A percentile compares a stretch with the other conserved stretches of the same genome.
phyloP scores from a whole-genome alignment of 345 rosid species.

The Noccaea caerulescens region DNA sequence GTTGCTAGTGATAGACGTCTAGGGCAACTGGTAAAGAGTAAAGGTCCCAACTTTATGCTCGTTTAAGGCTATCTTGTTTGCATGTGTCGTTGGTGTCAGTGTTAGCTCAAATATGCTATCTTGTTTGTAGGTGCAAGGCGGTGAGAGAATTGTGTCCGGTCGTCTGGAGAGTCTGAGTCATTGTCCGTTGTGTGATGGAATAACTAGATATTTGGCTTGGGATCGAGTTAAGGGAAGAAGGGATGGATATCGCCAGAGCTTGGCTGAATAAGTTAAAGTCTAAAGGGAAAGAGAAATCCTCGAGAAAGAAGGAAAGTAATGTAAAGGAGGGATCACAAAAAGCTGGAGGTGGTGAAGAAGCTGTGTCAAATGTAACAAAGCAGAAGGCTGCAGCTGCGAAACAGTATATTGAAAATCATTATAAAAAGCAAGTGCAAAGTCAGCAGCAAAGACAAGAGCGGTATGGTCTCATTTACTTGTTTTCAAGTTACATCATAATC shows the following conservation, averaged over 20 bases:
- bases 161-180: background rate
- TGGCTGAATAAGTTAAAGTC: conserved; percentile 80
- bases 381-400: conserved; percentile 96
- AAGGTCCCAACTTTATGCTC: conserved; percentile 22
- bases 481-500: conserved; percentile 15
- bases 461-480: conserved; percentile 53
- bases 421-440: conserved; percentile 86
- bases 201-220: conserved; percentile 10
- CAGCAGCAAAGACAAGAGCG: conserved; percentile 89
- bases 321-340: conserved; percentile 66
- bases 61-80: conserved; percentile 14
- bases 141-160: background rate
- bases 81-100: conserved; percentile 5
- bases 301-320: conserved; percentile 74
- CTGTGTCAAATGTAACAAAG: conserved; percentile 84
- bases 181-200: background rate
- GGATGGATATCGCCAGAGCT: conserved; percentile 72
- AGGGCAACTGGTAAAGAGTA: background rate
- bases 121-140: conserved; percentile 24
- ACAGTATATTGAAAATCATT: conserved; percentile 94
- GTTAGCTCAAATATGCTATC: conserved; percentile 20
- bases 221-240: conserved; percentile 22
- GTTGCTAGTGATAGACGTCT: conserved; percentile 27
- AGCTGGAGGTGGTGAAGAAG: conserved; percentile 70
- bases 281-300: conserved; percentile 65